Conservation (phyloP, 495 filamentous ascomycete species). For the Pyrenula massariospora region DNA sequence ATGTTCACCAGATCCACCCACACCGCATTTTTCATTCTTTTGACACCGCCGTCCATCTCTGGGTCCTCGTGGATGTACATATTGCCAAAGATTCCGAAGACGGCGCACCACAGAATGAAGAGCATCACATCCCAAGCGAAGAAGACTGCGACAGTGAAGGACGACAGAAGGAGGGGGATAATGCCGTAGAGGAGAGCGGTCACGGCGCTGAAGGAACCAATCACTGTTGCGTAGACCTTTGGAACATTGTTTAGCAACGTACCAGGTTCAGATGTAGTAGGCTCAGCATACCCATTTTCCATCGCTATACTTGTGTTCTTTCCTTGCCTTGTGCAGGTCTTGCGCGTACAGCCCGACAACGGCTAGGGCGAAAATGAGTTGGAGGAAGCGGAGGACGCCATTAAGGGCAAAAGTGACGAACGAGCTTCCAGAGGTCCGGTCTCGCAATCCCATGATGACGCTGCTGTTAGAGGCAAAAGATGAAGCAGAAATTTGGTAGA, state of each 20-base stretch:
- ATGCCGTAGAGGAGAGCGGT: slow-evolving; percentile 48
- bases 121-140: slow-evolving; percentile 63
- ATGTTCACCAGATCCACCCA: slow-evolving; percentile 71
- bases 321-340: slow-evolving; percentile 50
- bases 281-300: slow-evolving; percentile 49
- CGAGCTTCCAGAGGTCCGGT: neutral
- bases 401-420: neutral
- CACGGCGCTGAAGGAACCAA: slow-evolving; percentile 46
- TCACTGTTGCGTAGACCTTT: slow-evolving; percentile 49
- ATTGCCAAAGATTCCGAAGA: slow-evolving; percentile 75
- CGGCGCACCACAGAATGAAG: slow-evolving; percentile 60
- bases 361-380: slow-evolving; percentile 57
- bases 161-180: slow-evolving; percentile 47
- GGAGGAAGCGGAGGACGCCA: neutral
- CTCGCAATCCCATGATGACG: slow-evolving; percentile 1
- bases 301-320: slow-evolving; percentile 36
- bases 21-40: slow-evolving; percentile 74
- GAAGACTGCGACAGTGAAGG: slow-evolving; percentile 10
- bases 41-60: slow-evolving; percentile 44
- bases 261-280: neutral
- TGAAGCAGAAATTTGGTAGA: no score
- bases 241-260: neutral
- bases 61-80: slow-evolving; percentile 62
- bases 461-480: slow-evolving; percentile 4
- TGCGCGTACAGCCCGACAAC: slow-evolving; percentile 70